Base-by-base conservation (phyloP, 176 grass and related monocot species). In the Lolium multiflorum region DNA sequence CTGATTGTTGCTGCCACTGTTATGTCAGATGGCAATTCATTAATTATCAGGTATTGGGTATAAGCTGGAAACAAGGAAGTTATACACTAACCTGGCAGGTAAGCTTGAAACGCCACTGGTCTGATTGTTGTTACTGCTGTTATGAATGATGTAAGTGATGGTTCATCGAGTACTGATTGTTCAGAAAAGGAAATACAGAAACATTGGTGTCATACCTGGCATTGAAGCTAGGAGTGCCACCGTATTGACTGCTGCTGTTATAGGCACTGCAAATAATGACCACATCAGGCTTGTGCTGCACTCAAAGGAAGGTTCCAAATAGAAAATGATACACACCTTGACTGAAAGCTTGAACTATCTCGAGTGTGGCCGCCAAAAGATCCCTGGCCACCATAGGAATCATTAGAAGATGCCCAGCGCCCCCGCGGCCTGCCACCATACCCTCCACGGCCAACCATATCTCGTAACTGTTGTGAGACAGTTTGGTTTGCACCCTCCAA, bases 401-500 rank as follows among this genome's bases (percentile, higher is more conserved):
- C 77, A 76, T 90, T 85, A 66, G 90, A 81, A 78, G 90, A 88
- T 85, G 86, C 83, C 89, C 90, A 94, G 3, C 90, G 85, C 46
- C 91, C 81, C 85, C 89, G 90, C 52, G 83, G 86, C 64, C 86
- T 88, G 25, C 84, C 78, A 92, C 93, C 90, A 88, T 92, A 96
- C 31, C 96, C 96, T 79, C 96, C 93, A 72, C 88, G 91, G 6
- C 59, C 77, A 26, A 85, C 83, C 93, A 98, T 89, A 41, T 94
- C 96, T 86, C 83, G 84, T 39, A 94, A 87, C 41, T 96, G 75
- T 2, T 80, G 71, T 0, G 96, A 92, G 57, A 96, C 90, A 85
- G 66, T 72, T 88, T 98, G 96, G 49, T 70, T 77, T 12, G 96
- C 88, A 22, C 96, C 92, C 78, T 94, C 90, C 84, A 98, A 91